A percentile compares a stretch with the other conserved stretches of the same genome.
These are phyloP conservation scores for Craspedostauros australis DNA, from an alignment of 108 stramenopile species.

Conservation along the genomic window DNA sequence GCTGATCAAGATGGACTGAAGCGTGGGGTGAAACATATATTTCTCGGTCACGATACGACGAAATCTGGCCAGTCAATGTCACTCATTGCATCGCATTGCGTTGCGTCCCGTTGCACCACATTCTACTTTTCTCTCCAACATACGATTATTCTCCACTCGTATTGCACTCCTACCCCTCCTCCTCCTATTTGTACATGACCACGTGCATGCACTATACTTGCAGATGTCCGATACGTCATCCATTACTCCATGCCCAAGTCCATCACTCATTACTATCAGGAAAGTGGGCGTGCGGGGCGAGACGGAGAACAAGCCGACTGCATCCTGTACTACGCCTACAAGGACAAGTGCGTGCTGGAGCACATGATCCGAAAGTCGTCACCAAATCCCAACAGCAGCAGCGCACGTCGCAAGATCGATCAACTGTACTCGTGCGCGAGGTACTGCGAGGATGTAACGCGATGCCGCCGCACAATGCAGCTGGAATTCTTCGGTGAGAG, in stretches of 20 bases:
- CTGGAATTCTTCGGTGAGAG: conserved; percentile 88
- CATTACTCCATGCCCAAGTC: conserved; percentile 98
- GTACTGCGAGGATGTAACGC: conserved; percentile 81
- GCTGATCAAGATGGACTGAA: no score
- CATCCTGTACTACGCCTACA: conserved; percentile 88
- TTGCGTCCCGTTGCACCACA: no score
- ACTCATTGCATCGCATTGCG: no score
- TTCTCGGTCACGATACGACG: no score
- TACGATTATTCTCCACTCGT: no score
- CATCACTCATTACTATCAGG: conserved; percentile 97
- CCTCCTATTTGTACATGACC: no score
- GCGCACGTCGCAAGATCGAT: conserved; percentile 73
- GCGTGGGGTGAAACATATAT: no score
- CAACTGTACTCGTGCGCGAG: conserved; percentile 77
- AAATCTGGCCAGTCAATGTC: no score
- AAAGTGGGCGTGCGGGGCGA: conserved; percentile 94
- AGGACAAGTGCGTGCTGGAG: conserved; percentile 82
- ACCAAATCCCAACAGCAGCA: conserved; percentile 27
- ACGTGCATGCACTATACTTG: no score
- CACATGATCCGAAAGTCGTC: conserved; percentile 74
- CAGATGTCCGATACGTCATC: conserved; percentile 93
- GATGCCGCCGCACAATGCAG: conserved; percentile 84
- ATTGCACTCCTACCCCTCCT: no score
- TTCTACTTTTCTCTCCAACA: no score
- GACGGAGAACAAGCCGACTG: conserved; percentile 92